Conservation (phyloP, 495 filamentous ascomycete species). For the Stereocaulon alpinum region DNA sequence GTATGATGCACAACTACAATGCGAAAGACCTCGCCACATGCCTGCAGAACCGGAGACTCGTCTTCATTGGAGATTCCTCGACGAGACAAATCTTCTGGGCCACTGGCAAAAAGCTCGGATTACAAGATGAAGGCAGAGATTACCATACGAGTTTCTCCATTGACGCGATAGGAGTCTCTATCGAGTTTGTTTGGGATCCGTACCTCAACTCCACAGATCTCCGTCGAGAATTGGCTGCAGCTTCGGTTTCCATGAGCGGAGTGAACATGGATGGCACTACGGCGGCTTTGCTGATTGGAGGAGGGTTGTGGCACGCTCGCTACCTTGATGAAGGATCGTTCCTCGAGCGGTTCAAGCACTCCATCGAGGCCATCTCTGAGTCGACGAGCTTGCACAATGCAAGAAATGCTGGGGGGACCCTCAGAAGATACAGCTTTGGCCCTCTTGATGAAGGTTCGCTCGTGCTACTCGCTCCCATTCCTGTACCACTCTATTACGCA, state of each 20-base stretch:
- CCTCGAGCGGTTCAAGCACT: conserved; percentile 23
- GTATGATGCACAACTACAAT: conserved; percentile 47
- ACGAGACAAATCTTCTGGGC: conserved; percentile 52
- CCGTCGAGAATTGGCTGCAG: conserved; percentile 31
- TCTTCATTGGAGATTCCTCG: conserved; percentile 51
- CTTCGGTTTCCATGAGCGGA: conserved; percentile 4
- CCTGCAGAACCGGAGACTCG: conserved; percentile 33
- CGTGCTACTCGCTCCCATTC: conserved; percentile 44
- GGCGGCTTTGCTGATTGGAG: conserved; percentile 24
- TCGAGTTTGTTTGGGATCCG: conserved; percentile 54
- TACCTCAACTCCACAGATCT: conserved; percentile 46
- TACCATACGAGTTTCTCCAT: conserved; percentile 35
- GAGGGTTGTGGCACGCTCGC: conserved; percentile 48
- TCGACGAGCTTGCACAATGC: conserved; percentile 29
- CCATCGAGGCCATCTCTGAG: conserved; percentile 35
- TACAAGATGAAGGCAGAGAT: conserved; percentile 25
- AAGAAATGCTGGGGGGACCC: conserved; percentile 16
- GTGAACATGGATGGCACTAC: conserved; percentile 12
- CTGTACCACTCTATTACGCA: conserved; percentile 40
- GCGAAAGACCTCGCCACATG: conserved; percentile 37
- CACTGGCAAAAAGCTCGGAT: conserved; percentile 39
- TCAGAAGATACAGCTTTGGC: neutral
- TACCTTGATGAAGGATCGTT: conserved; percentile 37
- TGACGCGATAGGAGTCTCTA: conserved; percentile 26
- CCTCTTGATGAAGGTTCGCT: conserved; percentile 25